Evolutionary conservation across 257 asterid genomes (phyloP).

Genomic region (Datura wrightii): DNA sequence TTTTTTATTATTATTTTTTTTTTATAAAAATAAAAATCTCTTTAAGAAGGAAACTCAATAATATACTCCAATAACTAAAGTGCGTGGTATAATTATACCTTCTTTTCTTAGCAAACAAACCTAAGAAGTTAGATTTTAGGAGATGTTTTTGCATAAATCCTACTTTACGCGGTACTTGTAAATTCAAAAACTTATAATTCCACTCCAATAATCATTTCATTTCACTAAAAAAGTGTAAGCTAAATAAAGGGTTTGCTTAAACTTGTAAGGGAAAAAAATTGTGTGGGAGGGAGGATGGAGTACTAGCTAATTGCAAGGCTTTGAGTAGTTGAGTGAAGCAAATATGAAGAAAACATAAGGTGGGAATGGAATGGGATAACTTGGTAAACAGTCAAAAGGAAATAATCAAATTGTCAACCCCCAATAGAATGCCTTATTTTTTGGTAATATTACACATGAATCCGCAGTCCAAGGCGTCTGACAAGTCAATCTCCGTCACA

Average conservation of each 20-base stretch:
- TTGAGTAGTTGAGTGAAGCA: neutral
- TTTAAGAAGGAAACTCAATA: no score
- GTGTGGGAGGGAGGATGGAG: neutral
- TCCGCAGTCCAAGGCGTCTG: neutral
- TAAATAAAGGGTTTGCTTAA: neutral
- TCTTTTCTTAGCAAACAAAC: neutral
- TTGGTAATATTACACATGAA: neutral
- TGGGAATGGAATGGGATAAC: neutral
- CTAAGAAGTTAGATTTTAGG: neutral
- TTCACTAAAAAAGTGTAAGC: neutral
- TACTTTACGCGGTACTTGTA: neutral
- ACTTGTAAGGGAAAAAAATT: no score
- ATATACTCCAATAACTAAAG: neutral
- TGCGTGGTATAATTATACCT: neutral
- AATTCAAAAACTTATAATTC: neutral
- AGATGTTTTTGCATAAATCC: neutral
- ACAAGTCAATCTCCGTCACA: neutral
- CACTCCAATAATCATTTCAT: neutral
- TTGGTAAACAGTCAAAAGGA: neutral
- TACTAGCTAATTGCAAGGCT: neutral
- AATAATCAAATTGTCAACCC: neutral
- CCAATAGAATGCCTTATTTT: neutral
- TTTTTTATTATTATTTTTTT: no score
- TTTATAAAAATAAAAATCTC: no score
- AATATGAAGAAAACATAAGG: neutral